Conservation (phyloP, 1,284 basidiomycete species). For the Boletus semigastroideus region DNA sequence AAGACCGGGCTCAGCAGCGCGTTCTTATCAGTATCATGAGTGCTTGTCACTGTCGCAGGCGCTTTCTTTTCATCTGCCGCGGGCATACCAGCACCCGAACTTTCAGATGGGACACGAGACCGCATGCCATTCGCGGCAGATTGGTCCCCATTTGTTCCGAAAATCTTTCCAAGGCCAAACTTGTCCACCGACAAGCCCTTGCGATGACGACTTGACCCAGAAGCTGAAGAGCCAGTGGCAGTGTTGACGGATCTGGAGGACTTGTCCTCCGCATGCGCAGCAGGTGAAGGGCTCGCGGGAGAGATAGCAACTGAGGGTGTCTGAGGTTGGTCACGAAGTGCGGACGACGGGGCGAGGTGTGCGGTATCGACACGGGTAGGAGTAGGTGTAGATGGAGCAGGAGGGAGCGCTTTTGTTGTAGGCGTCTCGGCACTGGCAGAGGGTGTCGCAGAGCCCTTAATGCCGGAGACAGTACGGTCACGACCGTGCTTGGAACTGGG, state of each 20-base stretch:
- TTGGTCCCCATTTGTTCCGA: slow-evolving; percentile 40
- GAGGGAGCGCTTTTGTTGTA: slow-evolving; percentile 24
- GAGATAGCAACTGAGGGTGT: slow-evolving; percentile 45
- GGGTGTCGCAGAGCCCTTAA: slow-evolving; percentile 14
- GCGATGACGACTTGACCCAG: slow-evolving; percentile 51
- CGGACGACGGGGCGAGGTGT: slow-evolving; percentile 21
- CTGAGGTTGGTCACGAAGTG: slow-evolving; percentile 28
- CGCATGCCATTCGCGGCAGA: slow-evolving; percentile 26
- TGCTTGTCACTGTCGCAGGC: neutral
- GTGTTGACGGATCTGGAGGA: slow-evolving; percentile 34
- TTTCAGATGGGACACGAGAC: slow-evolving; percentile 44
- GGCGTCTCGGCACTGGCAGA: slow-evolving; percentile 1
- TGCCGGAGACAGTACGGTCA: slow-evolving; percentile 18
- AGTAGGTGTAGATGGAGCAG: slow-evolving; percentile 16
- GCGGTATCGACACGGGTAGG: slow-evolving; percentile 25
- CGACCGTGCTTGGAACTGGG: slow-evolving; percentile 20
- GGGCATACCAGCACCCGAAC: slow-evolving; percentile 31
- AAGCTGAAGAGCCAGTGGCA: slow-evolving; percentile 38
- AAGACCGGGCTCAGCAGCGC: slow-evolving; percentile 37
- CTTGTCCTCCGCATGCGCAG: slow-evolving; percentile 37
- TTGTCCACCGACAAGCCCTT: slow-evolving; percentile 72
- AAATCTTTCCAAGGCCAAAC: slow-evolving; percentile 68
- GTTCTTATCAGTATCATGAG: slow-evolving; percentile 23
- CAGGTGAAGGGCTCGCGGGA: slow-evolving; percentile 47
- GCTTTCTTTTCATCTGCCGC: slow-evolving; percentile 24